Evolutionary conservation across 345 rosid species (phyloP), one percentile per base, ranked within the genome.

Genomic region (Hirschfeldia incana): DNA sequence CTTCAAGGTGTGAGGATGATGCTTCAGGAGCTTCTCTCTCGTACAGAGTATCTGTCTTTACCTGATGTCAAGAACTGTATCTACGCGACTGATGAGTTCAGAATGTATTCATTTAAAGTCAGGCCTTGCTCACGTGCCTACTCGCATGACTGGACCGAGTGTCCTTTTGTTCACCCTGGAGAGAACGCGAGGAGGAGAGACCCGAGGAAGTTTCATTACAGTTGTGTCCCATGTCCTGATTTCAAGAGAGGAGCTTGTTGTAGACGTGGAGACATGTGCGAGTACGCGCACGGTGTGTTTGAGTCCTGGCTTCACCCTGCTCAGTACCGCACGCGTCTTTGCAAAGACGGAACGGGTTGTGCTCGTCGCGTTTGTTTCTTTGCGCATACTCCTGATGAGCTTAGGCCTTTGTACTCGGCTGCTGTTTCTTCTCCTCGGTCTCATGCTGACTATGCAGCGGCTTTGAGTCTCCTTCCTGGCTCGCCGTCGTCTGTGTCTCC

Each of bases 301-400:
- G 98, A 94, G 73, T 94, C 97, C 76, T 94, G 98, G 98, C 95
- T 94, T 4, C 98, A 94, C 70, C 98, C 98, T 0, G 98, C 98
- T 63, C 98, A 94, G 53, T 94, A 94, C 55, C 85, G 98, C 63
- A 94, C 98, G 6, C 83, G 97, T 10, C 88, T 94, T 11, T 94
- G 98, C 73, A 94, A 94, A 84, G 98, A 94, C 49, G 97, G 98
- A 10, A 91, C 91, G 0, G 80, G 83, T 36, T 94, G 98, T 81
- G 93, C 89, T 1, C 85, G 98, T 34, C 86, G 98, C 21, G 98
- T 94, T 27, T 94, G 98, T 79, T 94, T 94, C 85, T 94, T 94
- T 78, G 98, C 97, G 7, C 98, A 94, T 84, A 89, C 90, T 1
- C 83, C 90, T 8, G 98, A 94, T 70, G 98, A 94, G 81, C 91